A percentile compares a stretch with the other conserved stretches of the same genome.
These are phyloP conservation scores for Flaveria sonorensis DNA, from an alignment of 129 eudicot genomes.

Conservation along the genomic window DNA sequence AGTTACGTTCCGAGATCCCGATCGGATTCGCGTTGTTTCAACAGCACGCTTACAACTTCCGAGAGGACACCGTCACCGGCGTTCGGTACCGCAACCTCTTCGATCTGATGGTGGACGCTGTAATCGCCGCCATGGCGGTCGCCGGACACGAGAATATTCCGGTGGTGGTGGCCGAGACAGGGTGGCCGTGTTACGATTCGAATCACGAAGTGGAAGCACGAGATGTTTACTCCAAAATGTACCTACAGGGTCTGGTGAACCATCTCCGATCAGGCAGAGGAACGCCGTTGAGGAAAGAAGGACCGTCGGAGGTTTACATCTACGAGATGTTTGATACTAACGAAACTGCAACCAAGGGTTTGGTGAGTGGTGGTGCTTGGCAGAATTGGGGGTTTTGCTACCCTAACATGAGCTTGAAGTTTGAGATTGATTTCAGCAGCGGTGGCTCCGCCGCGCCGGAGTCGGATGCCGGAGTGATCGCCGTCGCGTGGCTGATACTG, in stretches of 20 bases:
- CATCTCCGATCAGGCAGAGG: constrained; percentile 67
- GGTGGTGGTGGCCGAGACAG: constrained; percentile 70
- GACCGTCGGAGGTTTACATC: constrained; percentile 58
- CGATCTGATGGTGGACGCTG: constrained; percentile 82
- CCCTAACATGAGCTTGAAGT: constrained; percentile 43
- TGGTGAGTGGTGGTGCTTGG: constrained; percentile 23
- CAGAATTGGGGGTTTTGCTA: constrained; percentile 42
- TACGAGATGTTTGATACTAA: constrained; percentile 71
- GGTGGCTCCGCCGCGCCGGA: not conserved
- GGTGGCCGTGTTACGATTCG: constrained; percentile 67
- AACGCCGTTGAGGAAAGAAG: constrained; percentile 82
- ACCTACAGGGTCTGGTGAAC: constrained; percentile 53
- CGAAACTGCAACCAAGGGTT: constrained; percentile 4
- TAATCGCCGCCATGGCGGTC: constrained; percentile 65
- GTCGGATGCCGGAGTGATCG: not conserved
- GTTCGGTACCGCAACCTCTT: constrained; percentile 78
- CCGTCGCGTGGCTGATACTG: not conserved
- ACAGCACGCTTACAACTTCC: constrained; percentile 56
- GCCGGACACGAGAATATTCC: constrained; percentile 82
- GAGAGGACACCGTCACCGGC: constrained; percentile 77
- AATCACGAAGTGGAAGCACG: constrained; percentile 43
- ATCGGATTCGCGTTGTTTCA: constrained; percentile 69
- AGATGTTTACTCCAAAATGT: constrained; percentile 58
- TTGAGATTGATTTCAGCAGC: constrained; percentile 25
- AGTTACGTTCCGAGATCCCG: constrained; percentile 54